These are phyloP conservation scores for Lecanicillium sp. DNA, from an alignment of 2,329 filamentous ascomycete genomes.

Conservation along the genomic window DNA sequence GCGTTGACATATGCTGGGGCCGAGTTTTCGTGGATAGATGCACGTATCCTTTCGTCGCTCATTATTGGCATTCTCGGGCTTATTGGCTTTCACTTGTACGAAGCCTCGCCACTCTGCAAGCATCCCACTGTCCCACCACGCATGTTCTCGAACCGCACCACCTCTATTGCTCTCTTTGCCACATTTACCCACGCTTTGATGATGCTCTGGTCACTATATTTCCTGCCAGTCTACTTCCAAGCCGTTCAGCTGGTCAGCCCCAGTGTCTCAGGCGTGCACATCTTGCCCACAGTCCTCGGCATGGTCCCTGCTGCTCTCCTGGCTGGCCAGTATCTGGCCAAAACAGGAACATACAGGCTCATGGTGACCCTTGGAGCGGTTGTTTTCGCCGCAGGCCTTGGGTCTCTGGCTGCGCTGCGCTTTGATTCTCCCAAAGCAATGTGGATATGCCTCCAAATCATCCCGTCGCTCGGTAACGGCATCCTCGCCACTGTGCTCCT, in stretches of 20 bases:
- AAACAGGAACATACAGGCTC: constrained; percentile 22
- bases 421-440: constrained; percentile 20
- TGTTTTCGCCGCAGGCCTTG: too few relatives aligned
- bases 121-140: constrained; percentile 24
- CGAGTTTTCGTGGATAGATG: constrained; percentile 11
- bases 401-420: constrained; percentile 21
- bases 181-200: constrained; percentile 4
- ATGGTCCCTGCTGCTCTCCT: constrained; percentile 17
- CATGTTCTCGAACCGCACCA: constrained; percentile 4
- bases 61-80: constrained; percentile 27
- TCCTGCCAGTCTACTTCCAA: constrained; percentile 10
- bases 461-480: constrained; percentile 31
- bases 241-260: not conserved
- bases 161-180: not conserved
- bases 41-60: constrained; percentile 11
- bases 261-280: not conserved
- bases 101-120: constrained; percentile 26
- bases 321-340: constrained; percentile 20
- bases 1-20: not conserved
- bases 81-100: constrained; percentile 24
- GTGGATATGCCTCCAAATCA: constrained; percentile 31
- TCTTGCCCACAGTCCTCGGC: constrained; percentile 4
- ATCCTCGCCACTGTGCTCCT: constrained; percentile 32
- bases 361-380: constrained; percentile 9
- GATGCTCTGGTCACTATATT: constrained; percentile 4